Conservation (phyloP, 169 alveolate genomes). For the Plasmodium vinckei region DNA sequence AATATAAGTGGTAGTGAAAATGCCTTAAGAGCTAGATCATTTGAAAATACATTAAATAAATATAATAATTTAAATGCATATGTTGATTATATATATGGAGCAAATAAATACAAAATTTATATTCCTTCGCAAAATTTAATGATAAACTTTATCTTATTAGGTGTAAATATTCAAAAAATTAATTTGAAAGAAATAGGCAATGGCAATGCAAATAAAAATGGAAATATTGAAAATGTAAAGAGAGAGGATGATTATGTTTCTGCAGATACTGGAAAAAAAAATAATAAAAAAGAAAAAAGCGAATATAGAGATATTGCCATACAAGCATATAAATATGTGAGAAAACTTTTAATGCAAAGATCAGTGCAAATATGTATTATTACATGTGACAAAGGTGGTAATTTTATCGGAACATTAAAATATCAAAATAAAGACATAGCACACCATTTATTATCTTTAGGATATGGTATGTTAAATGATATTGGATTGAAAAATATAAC, state of each 20-base stretch:
- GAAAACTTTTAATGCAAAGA: slow-evolving; percentile 70
- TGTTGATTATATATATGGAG: slow-evolving; percentile 73
- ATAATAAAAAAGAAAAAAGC: slow-evolving; percentile 28
- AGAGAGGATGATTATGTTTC: slow-evolving; percentile 11
- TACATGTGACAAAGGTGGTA: slow-evolving; percentile 75
- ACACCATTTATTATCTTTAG: slow-evolving; percentile 36
- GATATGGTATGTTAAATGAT: slow-evolving; percentile 59
- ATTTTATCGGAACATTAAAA: slow-evolving; percentile 53
- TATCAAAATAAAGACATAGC: slow-evolving; percentile 62
- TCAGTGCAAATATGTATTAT: slow-evolving; percentile 53
- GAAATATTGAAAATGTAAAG: not conserved
- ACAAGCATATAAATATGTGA: slow-evolving; percentile 64
- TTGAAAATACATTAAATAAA: slow-evolving; percentile 61
- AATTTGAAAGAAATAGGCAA: slow-evolving; percentile 39
- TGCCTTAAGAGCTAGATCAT: slow-evolving; percentile 63
- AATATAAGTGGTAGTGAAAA: slow-evolving; percentile 75
- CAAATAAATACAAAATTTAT: slow-evolving; percentile 51
- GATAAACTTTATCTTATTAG: slow-evolving; percentile 55
- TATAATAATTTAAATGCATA: slow-evolving; percentile 69
- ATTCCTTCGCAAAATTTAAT: slow-evolving; percentile 73
- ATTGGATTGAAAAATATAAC: slow-evolving; percentile 58
- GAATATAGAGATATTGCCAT: slow-evolving; percentile 63
- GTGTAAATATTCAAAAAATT: slow-evolving; percentile 62
- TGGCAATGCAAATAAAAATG: slow-evolving; percentile 2
- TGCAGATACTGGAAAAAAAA: slow-evolving; percentile 18